phyloP scores from a whole-genome alignment of 2,329 filamentous ascomycete species.

The Nemania bipapillata region DNA sequence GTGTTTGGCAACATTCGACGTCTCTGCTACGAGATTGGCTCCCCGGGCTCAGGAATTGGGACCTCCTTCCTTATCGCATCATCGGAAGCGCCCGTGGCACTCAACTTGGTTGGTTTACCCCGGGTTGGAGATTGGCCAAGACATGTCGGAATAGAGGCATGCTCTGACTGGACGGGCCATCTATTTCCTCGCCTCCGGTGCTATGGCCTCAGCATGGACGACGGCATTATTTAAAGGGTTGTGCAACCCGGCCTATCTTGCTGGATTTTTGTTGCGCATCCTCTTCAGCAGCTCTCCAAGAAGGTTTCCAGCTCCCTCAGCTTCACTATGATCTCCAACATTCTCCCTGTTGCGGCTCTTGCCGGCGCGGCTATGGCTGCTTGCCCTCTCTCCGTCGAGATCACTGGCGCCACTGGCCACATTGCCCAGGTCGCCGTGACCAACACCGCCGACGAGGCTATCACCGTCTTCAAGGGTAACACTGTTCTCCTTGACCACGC shows the following conservation, averaged over 20 bases:
- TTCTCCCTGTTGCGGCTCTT: constrained; percentile 37
- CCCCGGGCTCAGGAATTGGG: constrained; percentile 5
- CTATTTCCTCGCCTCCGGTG: constrained; percentile 16
- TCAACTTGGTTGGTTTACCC: constrained; percentile 20
- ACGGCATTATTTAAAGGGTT: constrained; percentile 33
- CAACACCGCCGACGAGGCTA: constrained; percentile 38
- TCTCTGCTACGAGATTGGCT: constrained; percentile 30
- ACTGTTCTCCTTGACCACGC: constrained; percentile 37
- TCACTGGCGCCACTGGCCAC: constrained; percentile 34
- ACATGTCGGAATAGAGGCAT: constrained; percentile 31
- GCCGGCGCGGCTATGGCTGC: constrained; percentile 41
- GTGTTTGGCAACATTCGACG: constrained; percentile 7
- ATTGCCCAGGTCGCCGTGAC: constrained; percentile 38
- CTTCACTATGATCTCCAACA: constrained; percentile 40
- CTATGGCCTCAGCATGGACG: constrained; percentile 13
- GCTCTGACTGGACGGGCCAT: constrained; percentile 26
- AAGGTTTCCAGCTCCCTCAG: constrained; percentile 1
- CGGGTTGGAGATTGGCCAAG: constrained; percentile 32
- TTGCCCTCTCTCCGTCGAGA: constrained; percentile 40
- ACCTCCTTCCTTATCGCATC: constrained; percentile 38
- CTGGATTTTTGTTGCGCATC: constrained; percentile 9
- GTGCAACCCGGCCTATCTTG: neutral
- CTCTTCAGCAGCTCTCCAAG: constrained; percentile 17
- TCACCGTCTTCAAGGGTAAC: constrained; percentile 42
- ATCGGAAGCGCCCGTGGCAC: constrained; percentile 35